These are phyloP conservation scores for Metarhizium robertsii DNA, from an alignment of 2,329 filamentous ascomycete species.

Conservation along the genomic window DNA sequence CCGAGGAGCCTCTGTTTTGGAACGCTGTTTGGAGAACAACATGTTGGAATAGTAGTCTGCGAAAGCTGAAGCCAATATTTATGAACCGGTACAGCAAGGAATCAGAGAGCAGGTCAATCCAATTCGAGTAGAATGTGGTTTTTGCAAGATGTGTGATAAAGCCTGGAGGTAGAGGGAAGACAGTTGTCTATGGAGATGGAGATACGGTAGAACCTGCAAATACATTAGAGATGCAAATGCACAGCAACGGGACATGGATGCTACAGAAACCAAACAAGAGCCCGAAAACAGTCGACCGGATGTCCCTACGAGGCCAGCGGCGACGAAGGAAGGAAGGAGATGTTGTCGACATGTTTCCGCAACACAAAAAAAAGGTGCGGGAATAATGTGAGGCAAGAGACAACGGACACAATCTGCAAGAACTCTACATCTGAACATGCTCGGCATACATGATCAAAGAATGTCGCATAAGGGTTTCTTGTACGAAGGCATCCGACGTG, in stretches of 20 bases:
- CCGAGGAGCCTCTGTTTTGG: conserved; percentile 6
- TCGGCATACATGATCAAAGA: background rate
- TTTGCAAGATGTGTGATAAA: background rate
- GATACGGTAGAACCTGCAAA: background rate
- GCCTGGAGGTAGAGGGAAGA: background rate
- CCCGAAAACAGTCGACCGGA: background rate
- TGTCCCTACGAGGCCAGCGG: background rate
- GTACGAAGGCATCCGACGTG: too few relatives aligned
- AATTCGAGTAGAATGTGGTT: conserved; percentile 1
- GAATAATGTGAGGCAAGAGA: background rate
- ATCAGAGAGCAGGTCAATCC: conserved; percentile 3
- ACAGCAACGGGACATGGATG: background rate
- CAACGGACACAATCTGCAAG: background rate
- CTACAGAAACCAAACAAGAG: background rate
- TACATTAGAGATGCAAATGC: background rate
- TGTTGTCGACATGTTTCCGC: background rate
- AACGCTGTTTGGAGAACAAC: conserved; percentile 13
- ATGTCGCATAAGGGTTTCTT: background rate
- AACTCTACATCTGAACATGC: background rate
- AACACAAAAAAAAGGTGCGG: background rate
- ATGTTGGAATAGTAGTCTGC: conserved; percentile 11
- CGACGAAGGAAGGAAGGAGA: background rate
- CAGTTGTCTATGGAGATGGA: background rate
- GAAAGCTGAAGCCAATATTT: conserved; percentile 1
- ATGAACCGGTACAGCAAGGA: conserved; percentile 3